These are phyloP conservation scores for Martensiomyces pterosporus DNA, from an alignment of 192 early-diverging fungal genomes.

Conservation along the genomic window DNA sequence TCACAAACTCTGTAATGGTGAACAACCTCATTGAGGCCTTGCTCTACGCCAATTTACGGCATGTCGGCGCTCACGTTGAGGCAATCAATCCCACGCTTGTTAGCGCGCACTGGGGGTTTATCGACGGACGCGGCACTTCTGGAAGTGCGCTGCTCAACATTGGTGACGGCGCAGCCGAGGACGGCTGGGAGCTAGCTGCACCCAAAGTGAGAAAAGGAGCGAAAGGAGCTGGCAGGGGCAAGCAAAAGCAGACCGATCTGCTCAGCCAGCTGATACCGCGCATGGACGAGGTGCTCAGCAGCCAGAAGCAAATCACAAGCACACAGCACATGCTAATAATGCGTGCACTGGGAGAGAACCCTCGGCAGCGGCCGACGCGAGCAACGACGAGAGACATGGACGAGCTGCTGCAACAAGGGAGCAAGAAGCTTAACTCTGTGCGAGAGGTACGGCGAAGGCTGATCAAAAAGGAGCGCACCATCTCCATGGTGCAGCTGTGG, in stretches of 20 bases:
- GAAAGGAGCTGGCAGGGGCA: neutral
- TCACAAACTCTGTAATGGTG: conserved; percentile 50
- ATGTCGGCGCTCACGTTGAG: conserved; percentile 26
- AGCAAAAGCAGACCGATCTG: neutral
- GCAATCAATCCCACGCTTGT: conserved; percentile 37
- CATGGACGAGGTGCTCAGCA: conserved; percentile 18
- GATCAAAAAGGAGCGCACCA: conserved; percentile 45
- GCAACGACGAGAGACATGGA: conserved; percentile 5
- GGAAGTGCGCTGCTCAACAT: neutral
- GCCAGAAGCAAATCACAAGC: conserved; percentile 18
- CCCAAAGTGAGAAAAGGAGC: too few relatives aligned
- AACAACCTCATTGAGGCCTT: conserved; percentile 51
- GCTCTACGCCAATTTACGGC: conserved; percentile 42
- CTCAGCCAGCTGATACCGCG: conserved; percentile 7
- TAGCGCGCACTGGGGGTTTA: conserved; percentile 28
- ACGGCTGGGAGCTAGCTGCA: too few relatives aligned
- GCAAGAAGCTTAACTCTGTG: conserved; percentile 11
- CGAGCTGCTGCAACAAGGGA: conserved; percentile 13
- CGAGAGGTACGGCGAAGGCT: conserved; percentile 39
- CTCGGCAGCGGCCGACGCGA: conserved; percentile 1
- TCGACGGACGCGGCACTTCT: conserved; percentile 5
- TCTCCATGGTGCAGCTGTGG: conserved; percentile 40
- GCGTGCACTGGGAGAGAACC: conserved; percentile 8
- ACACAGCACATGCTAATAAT: conserved; percentile 16
- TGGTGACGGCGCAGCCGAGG: too few relatives aligned